Evolutionary conservation across 2,329 filamentous ascomycete species (phyloP).

Genomic region (Albifimbria verrucaria): DNA sequence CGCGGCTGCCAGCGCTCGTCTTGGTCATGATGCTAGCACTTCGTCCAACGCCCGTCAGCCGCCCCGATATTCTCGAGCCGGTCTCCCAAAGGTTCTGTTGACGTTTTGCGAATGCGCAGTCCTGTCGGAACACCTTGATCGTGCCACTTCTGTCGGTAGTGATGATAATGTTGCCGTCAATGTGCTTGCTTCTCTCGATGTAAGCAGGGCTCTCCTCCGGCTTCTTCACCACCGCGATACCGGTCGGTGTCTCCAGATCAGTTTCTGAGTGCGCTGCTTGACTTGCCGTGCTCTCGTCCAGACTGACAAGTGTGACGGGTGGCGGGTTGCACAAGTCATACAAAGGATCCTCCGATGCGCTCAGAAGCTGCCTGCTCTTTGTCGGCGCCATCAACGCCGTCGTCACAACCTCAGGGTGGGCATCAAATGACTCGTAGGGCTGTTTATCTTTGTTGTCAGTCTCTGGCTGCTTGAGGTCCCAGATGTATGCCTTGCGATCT

Average conservation of each 20-base stretch:
- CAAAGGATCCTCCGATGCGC: slow-evolving; percentile 83
- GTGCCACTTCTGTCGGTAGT: slow-evolving; percentile 84
- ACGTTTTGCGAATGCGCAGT: slow-evolving; percentile 82
- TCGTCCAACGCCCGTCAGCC: slow-evolving; percentile 57
- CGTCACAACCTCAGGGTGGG: slow-evolving; percentile 84
- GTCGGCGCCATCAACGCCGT: slow-evolving; percentile 83
- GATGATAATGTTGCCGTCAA: slow-evolving; percentile 84
- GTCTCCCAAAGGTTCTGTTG: slow-evolving; percentile 75
- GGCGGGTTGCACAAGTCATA: slow-evolving; percentile 96
- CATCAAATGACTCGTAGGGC: slow-evolving; percentile 85
- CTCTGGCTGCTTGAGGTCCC: slow-evolving; percentile 57
- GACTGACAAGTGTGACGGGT: slow-evolving; percentile 75
- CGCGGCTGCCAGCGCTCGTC: slow-evolving; percentile 45
- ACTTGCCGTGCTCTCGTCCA: slow-evolving; percentile 56
- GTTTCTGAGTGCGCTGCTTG: slow-evolving; percentile 35
- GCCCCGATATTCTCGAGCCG: slow-evolving; percentile 70
- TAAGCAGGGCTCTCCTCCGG: slow-evolving; percentile 74
- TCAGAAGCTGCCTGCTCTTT: slow-evolving; percentile 72
- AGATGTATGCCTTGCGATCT: slow-evolving; percentile 85
- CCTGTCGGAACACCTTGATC: slow-evolving; percentile 94
- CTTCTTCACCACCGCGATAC: slow-evolving; percentile 26
- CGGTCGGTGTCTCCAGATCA: slow-evolving; percentile 26
- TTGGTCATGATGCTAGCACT: slow-evolving; percentile 55
- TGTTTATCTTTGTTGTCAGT: slow-evolving; percentile 72
- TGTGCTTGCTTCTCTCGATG: slow-evolving; percentile 70